Percentiles rank a stretch among this genome's conserved stretches.
Conservation (phyloP, 1,284 basidiomycete genomes). For the Boletus mariae region DNA sequence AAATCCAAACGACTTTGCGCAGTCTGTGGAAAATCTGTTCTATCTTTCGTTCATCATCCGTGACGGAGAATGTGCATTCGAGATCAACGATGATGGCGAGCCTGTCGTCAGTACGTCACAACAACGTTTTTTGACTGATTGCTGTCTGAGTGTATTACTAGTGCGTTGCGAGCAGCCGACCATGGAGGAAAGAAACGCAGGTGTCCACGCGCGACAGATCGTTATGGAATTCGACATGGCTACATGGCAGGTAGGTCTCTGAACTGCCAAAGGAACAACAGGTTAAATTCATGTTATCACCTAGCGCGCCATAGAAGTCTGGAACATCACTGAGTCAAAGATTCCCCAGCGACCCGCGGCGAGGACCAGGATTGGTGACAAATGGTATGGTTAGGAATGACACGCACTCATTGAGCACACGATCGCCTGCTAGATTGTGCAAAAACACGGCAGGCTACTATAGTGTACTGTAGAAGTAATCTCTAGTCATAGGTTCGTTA, state of each 20-base stretch:
- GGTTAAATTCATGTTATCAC: conserved; percentile 1
- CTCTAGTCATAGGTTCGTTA: conserved; percentile 16
- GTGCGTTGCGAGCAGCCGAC: conserved; percentile 62
- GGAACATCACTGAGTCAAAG: conserved; percentile 64
- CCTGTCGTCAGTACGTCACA: conserved; percentile 62
- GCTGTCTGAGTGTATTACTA: conserved; percentile 26
- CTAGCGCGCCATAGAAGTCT: conserved; percentile 77
- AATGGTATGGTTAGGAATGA: conserved; percentile 62
- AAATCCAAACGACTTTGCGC: conserved; percentile 84
- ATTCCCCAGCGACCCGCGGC: conserved; percentile 65
- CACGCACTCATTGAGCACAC: not conserved
- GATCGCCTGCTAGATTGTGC: conserved; percentile 1
- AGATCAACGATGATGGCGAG: conserved; percentile 62
- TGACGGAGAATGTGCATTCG: conserved; percentile 75
- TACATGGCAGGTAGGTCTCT: conserved; percentile 65
- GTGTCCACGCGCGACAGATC: conserved; percentile 73
- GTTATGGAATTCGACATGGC: conserved; percentile 85
- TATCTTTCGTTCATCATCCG: conserved; percentile 89
- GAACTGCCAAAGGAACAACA: not conserved
- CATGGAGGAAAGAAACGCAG: conserved; percentile 59
- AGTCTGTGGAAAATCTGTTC: conserved; percentile 92
- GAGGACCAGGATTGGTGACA: conserved; percentile 51
- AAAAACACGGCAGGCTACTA: not conserved
- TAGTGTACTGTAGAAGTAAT: conserved; percentile 25
- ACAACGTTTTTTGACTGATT: conserved; percentile 21